Evolutionary conservation across 164 flowering plant species (phyloP), one percentile per base, ranked within the genome.

Genomic region (Aristolochia contorta): DNA sequence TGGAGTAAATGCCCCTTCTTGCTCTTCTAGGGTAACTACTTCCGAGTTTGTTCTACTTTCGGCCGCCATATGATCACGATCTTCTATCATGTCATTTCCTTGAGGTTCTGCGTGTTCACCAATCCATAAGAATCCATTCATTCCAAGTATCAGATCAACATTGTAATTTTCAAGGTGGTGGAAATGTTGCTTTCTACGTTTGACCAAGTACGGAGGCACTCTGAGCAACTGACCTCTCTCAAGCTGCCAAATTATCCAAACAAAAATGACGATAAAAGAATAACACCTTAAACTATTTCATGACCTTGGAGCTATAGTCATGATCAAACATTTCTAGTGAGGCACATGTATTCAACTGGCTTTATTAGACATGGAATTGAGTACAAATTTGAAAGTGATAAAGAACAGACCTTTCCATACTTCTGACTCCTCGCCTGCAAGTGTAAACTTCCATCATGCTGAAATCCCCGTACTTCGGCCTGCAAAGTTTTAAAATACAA

Each of bases 341-440:
- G 53, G 22, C 1, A 6, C 22, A 49, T 6, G 6, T 8, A 16
- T 49, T 21, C 53, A 15, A 49, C 43, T 37, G 43, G 43, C 43
- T 37, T 10, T 37, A 8, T 10, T 0, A 6, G 12, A 37, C 10
- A 37, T 37, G 43, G 43, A 37, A 37, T 6, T 4, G 1, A 22
- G 12, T 9, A 22, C 1, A 22, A 22, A 22, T 1, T 6, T 0
- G 23, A 27, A n/a, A 4, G 8, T 4, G 16, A 12, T 33, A 46
- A 2, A 54, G 54, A 20, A 59, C 61, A 43, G 8, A 91, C 98
- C 98, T 91, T 94, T 58, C 97, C 97, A 85, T 94, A 94, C 71
- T 94, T 91, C 68, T 87, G 95, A 75, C 97, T 94, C 77, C 99
- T 80, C 67, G 99, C 97, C 77, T 94, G 99, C 52, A 94, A 86